Evolutionary conservation across 805 yeast species (phyloP).

Genomic region (Debaryomyces maramus): DNA sequence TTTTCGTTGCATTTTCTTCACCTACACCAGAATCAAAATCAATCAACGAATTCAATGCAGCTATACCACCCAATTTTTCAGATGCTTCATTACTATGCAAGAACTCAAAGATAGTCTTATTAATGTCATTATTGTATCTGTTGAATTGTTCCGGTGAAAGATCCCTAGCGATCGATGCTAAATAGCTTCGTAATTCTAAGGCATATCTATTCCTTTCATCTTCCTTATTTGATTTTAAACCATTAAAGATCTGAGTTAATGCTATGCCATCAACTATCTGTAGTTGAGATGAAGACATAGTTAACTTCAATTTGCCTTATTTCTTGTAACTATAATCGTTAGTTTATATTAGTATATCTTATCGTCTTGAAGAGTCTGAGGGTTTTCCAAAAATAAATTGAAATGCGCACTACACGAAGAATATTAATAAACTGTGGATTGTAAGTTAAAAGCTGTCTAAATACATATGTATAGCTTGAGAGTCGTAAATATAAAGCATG

Average conservation of each 20-base stretch:
- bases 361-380: neutral
- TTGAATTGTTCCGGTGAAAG: slow-evolving; percentile 78
- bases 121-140: slow-evolving; percentile 79
- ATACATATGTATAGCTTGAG: neutral
- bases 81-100: slow-evolving; percentile 70
- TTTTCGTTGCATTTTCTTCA: slow-evolving; percentile 83
- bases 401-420: neutral
- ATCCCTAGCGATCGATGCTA: slow-evolving; percentile 76
- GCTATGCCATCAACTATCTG: slow-evolving; percentile 50
- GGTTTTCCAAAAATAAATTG: neutral
- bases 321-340: neutral
- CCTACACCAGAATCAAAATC: slow-evolving; percentile 74
- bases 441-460: neutral
- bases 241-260: slow-evolving; percentile 52
- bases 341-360: neutral
- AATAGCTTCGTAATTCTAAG: slow-evolving; percentile 64
- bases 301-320: neutral
- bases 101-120: slow-evolving; percentile 82
- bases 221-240: slow-evolving; percentile 45
- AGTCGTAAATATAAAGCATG: neutral
- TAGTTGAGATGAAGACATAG: slow-evolving; percentile 27
- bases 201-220: slow-evolving; percentile 58
- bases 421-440: neutral
- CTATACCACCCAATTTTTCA: slow-evolving; percentile 84
- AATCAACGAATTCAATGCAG: slow-evolving; percentile 85